Evolutionary conservation across 495 filamentous ascomycete genomes (phyloP).

Genomic region (Pseudotulostoma volvatum): DNA sequence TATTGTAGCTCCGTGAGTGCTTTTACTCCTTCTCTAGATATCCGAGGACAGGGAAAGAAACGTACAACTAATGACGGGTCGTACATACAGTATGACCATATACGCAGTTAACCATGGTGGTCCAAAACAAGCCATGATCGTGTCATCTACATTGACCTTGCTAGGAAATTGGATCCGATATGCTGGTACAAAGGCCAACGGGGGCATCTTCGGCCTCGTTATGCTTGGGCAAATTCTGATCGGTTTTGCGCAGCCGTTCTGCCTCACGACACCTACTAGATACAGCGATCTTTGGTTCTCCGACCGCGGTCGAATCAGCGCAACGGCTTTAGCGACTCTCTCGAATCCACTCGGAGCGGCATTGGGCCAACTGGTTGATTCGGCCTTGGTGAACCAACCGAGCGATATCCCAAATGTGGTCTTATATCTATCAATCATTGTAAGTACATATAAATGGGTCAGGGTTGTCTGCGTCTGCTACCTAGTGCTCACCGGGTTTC

Average conservation of each 20-base stretch:
- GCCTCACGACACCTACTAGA: conserved; percentile 72
- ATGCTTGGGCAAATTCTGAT: conserved; percentile 94
- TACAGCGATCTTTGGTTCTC: conserved; percentile 96
- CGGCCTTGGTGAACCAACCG: conserved; percentile 47
- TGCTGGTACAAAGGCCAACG: conserved; percentile 48
- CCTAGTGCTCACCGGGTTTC: no score
- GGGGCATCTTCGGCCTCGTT: conserved; percentile 53
- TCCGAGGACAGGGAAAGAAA: neutral
- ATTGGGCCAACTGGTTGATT: conserved; percentile 70
- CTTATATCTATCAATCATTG: conserved; percentile 73
- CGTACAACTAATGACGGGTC: no score
- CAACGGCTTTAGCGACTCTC: conserved; percentile 70
- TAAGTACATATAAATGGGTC: no score
- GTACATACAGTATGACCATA: conserved; percentile 42
- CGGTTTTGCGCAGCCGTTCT: conserved; percentile 82
- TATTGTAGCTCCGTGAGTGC: conserved; percentile 46
- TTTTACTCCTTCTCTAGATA: no score
- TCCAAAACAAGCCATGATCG: conserved; percentile 63
- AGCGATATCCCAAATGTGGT: conserved; percentile 65
- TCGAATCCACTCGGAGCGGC: conserved; percentile 84
- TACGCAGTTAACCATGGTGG: conserved; percentile 64
- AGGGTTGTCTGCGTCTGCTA: no score
- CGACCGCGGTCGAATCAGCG: conserved; percentile 61
- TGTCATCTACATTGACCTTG: conserved; percentile 53
- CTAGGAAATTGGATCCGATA: conserved; percentile 89